Conservation (phyloP, 106 monocot genomes). For the Gastrodia elata region DNA sequence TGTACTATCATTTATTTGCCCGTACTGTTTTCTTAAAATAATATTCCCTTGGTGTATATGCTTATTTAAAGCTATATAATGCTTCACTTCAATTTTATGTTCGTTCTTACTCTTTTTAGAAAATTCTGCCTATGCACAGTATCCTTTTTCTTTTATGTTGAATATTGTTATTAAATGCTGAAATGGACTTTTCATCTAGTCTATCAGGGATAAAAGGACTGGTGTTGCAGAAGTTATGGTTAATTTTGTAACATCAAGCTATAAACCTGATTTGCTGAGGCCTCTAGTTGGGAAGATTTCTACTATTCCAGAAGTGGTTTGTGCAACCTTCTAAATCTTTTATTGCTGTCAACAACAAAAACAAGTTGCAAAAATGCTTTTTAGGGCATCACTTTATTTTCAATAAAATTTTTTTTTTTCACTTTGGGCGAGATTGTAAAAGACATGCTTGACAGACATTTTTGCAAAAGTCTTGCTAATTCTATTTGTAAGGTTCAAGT, state of each 20-base stretch:
- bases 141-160: neutral
- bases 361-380: neutral
- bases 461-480: neutral
- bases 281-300: conserved; percentile 65
- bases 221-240: conserved; percentile 79
- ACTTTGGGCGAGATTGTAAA: neutral
- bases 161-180: neutral
- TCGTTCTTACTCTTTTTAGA: neutral
- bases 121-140: neutral
- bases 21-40: neutral
- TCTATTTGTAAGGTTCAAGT: neutral
- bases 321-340: conserved; percentile 14
- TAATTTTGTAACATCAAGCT: conserved; percentile 88
- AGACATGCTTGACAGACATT: neutral
- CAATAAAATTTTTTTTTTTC: neutral
- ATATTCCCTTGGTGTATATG: neutral
- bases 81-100: neutral
- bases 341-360: neutral
- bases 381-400: neutral
- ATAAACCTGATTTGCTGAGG: conserved; percentile 55
- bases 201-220: conserved; percentile 57
- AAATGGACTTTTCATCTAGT: conserved; percentile 12
- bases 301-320: conserved; percentile 79
- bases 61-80: neutral
- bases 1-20: neutral